Base-by-base conservation (phyloP, 768 basidiomycete genomes). In the Russula sp. region DNA sequence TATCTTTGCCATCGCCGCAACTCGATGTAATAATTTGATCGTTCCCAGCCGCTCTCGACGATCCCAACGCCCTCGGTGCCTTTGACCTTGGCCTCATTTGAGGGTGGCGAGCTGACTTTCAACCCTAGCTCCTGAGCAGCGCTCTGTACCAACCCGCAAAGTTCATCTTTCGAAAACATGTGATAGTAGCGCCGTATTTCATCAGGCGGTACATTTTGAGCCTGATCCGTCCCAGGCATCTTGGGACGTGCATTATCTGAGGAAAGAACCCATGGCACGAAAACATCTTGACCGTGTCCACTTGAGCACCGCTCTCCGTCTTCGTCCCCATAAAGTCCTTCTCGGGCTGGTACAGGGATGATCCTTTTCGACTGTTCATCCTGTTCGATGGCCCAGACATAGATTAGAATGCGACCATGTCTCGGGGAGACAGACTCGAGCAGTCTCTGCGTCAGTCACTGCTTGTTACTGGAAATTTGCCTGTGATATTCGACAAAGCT, bases 311-410 rank as follows among this genome's bases (percentile, higher is more conserved):
- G 32, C 3, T 69, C 67, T n/a, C 61, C 65, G 1, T 61, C 36
- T 24, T 9, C 49, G 16, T 71, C 70, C 30, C 76, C 70, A 9
- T 74, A 71, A 9, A 68, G 69, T 32, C 24, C 16, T 9, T 34
- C 48, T 32, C 16, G 42, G 28, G 9, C 38, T 2, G 80, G 76
- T 59, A 68, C 66, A 6, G 79, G 76, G 38, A 96, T 85, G 63
- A 73, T 77, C 38, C 94, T 83, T 72, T 90, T 94, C 2, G 93
- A 94, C 8, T 86, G 75, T 32, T 84, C 82, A 63, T 96, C 92
- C 77, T 99, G 97, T 70, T 98, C 94, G 64, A 90, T 83, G 1
- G 96, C 94, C 97, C 97, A 99, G 38, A 98, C 97, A 69, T 97
- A 97, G 66, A 98, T 88, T 60, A 99, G 77, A 46, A 93, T 76